phyloP scores from a whole-genome alignment of 2,329 filamentous ascomycete species.

The Rosellinia necatrix region DNA sequence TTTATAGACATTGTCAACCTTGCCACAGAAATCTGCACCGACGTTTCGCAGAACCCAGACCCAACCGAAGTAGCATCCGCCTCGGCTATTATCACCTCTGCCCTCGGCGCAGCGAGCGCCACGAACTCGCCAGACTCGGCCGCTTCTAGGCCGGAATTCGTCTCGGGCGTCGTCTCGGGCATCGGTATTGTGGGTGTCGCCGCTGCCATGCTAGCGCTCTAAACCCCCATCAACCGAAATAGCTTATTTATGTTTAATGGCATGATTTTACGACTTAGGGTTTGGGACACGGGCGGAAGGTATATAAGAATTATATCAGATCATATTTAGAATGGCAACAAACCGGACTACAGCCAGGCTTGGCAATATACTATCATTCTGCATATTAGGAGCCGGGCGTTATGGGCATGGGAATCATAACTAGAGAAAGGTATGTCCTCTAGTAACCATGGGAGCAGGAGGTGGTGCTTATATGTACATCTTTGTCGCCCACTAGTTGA shows the following conservation, averaged over 20 bases:
- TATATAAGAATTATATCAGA: conserved; percentile 7
- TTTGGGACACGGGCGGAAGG: neutral
- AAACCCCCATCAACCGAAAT: neutral
- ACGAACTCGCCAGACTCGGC: conserved; percentile 30
- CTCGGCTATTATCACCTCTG: conserved; percentile 37
- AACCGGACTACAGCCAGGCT: neutral
- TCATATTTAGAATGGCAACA: conserved; percentile 12
- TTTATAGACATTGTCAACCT: conserved; percentile 28
- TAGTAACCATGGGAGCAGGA: no score
- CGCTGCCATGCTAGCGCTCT: conserved; percentile 36
- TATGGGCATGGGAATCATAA: no score
- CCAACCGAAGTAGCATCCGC: conserved; percentile 38
- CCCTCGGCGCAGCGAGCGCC: conserved; percentile 28
- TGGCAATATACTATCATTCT: no score
- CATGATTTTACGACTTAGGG: neutral
- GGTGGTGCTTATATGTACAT: no score
- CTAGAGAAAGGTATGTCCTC: no score
- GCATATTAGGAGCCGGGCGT: no score
- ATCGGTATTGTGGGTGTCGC: conserved; percentile 37
- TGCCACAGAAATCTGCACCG: conserved; percentile 38
- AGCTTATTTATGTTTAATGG: conserved; percentile 8
- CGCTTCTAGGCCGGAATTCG: conserved; percentile 36
- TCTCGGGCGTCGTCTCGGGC: no score
- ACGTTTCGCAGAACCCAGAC: conserved; percentile 31
- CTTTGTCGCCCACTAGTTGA: no score